Evolutionary conservation across 2,329 filamentous ascomycete genomes (phyloP).

Genomic region (Colletotrichum sublineola): DNA sequence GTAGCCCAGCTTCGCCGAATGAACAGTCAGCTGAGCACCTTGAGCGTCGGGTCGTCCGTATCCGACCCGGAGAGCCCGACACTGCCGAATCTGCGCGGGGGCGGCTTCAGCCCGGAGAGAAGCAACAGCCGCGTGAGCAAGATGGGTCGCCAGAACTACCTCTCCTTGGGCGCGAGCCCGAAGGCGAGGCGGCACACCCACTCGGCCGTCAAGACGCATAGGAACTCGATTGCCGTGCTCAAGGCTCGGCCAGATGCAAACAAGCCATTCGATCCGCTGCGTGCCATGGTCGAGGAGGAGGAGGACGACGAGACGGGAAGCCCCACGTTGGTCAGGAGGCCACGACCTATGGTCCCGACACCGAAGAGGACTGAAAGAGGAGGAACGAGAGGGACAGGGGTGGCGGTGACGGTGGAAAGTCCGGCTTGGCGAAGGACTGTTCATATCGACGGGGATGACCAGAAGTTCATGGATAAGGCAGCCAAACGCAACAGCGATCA

Average conservation of each 20-base stretch:
- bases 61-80: constrained; percentile 56
- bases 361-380: constrained; percentile 32
- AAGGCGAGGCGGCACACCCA: constrained; percentile 27
- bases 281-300: constrained; percentile 33
- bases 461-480: neutral
- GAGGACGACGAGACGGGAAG: constrained; percentile 22
- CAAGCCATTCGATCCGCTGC: constrained; percentile 14
- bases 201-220: constrained; percentile 22
- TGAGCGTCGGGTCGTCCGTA: constrained; percentile 56
- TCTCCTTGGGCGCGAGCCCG: constrained; percentile 48
- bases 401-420: constrained; percentile 2
- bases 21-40: constrained; percentile 66
- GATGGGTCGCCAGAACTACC: constrained; percentile 60
- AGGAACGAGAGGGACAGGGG: neutral
- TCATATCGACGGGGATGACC: neutral
- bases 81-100: constrained; percentile 54
- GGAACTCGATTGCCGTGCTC: constrained; percentile 31
- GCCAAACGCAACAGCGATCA: constrained; percentile 42
- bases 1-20: constrained; percentile 68
- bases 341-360: constrained; percentile 14
- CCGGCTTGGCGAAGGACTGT: neutral
- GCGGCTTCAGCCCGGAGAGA: constrained; percentile 54
- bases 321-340: constrained; percentile 14
- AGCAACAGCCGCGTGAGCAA: constrained; percentile 49
- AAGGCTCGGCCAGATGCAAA: constrained; percentile 12